phyloP scores from a whole-genome alignment of 805 yeast species.

The Wickerhamiella slavikovae region DNA sequence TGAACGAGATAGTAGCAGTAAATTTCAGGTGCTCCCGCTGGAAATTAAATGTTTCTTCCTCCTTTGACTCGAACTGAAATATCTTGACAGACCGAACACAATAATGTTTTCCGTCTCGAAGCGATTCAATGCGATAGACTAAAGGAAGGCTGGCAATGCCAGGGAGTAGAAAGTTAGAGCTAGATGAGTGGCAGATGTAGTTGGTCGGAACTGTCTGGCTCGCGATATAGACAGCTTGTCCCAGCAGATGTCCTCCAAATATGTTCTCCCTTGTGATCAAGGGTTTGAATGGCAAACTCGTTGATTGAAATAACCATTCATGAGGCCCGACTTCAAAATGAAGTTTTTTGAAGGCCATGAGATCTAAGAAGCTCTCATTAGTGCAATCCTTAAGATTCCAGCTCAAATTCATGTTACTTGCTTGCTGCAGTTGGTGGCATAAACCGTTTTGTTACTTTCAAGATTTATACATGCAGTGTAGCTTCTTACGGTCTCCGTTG shows the following conservation, averaged over 20 bases:
- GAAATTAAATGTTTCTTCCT: slow-evolving; percentile 8
- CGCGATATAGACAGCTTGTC: slow-evolving; percentile 12
- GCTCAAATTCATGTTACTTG: no score
- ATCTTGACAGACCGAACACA: slow-evolving; percentile 12
- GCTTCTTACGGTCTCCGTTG: no score
- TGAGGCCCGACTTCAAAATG: neutral
- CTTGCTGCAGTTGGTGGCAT: no score
- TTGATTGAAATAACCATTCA: slow-evolving; percentile 8
- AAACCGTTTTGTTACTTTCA: no score
- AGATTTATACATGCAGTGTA: no score
- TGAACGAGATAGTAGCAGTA: slow-evolving; percentile 7
- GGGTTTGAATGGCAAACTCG: slow-evolving; percentile 12
- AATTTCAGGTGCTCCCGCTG: slow-evolving; percentile 7
- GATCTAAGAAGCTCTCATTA: slow-evolving; percentile 4
- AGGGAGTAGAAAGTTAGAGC: slow-evolving; percentile 14
- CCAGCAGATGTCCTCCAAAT: slow-evolving; percentile 16
- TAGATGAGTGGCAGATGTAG: slow-evolving; percentile 11
- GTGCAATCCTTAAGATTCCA: slow-evolving; percentile 3
- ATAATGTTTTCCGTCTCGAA: slow-evolving; percentile 14
- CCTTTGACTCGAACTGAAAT: slow-evolving; percentile 11
- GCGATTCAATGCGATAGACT: slow-evolving; percentile 11
- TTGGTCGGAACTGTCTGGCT: slow-evolving; percentile 9
- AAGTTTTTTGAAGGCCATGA: slow-evolving; percentile 3
- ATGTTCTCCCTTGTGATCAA: slow-evolving; percentile 11
- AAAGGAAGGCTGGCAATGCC: slow-evolving; percentile 14